phyloP scores from a whole-genome alignment of 1,139 yeast species.

The Eremothecium sinecaudum region DNA sequence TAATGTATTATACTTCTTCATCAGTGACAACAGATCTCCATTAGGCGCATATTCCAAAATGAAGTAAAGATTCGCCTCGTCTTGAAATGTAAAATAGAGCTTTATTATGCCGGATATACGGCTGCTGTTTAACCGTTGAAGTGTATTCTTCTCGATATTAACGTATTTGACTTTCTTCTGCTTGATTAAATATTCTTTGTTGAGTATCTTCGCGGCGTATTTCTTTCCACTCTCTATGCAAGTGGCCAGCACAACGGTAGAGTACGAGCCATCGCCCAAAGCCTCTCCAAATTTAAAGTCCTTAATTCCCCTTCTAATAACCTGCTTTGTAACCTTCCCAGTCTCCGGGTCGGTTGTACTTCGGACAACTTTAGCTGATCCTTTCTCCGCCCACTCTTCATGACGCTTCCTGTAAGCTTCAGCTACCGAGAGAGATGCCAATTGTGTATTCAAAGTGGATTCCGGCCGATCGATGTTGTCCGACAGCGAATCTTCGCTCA shows the following conservation, averaged over 20 bases:
- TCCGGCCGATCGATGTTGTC: no score
- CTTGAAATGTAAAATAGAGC: conserved; percentile 70
- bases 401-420: conserved; percentile 18
- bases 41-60: conserved; percentile 72
- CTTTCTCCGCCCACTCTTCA: conserved; percentile 33
- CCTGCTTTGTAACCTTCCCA: conserved; percentile 39
- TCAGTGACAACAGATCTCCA: conserved; percentile 61
- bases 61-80: conserved; percentile 59
- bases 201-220: conserved; percentile 66
- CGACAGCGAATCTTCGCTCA: no score
- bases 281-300: conserved; percentile 67
- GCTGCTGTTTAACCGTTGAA: conserved; percentile 60
- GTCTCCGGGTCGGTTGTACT: conserved; percentile 37
- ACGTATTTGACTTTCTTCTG: conserved; percentile 76
- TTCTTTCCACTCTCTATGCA: conserved; percentile 48
- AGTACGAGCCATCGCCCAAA: conserved; percentile 75
- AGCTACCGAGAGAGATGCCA: conserved; percentile 9
- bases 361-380: conserved; percentile 45
- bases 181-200: conserved; percentile 63
- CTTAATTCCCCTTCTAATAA: conserved; percentile 46
- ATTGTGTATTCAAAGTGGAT: no score
- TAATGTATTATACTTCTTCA: conserved; percentile 48
- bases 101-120: conserved; percentile 51
- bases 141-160: conserved; percentile 66
- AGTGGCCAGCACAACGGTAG: conserved; percentile 63